These are phyloP conservation scores for Phytophthora brassicae DNA, from an alignment of 352 stramenopile genomes.

Conservation along the genomic window DNA sequence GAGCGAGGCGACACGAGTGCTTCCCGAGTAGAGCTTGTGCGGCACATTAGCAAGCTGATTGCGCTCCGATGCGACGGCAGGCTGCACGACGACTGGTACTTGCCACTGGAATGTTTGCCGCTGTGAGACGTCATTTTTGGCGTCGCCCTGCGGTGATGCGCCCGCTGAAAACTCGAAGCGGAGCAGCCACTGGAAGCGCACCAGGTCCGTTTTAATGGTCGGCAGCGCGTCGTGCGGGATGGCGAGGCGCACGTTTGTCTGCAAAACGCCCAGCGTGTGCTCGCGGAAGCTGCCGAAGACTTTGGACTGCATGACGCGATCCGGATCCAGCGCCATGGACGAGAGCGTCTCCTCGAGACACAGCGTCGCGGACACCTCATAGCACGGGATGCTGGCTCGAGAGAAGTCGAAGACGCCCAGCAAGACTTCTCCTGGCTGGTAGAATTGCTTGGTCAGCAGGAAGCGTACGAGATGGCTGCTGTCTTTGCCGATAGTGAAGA, in stretches of 20 bases:
- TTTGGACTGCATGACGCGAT: constrained; percentile 57
- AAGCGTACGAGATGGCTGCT: constrained; percentile 61
- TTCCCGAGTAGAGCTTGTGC: constrained; percentile 56
- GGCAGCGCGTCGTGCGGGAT: constrained; percentile 60
- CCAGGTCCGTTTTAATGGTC: constrained; percentile 60
- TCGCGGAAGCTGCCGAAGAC: constrained; percentile 49
- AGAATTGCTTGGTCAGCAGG: constrained; percentile 63
- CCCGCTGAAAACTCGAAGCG: constrained; percentile 62
- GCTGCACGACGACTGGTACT: constrained; percentile 50
- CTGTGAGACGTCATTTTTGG: neutral
- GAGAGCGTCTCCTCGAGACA: constrained; percentile 55
- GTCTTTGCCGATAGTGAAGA: constrained; percentile 75
- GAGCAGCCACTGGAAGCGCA: constrained; percentile 61
- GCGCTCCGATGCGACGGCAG: constrained; percentile 29
- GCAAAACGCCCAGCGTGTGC: constrained; percentile 42
- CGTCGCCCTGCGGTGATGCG: neutral
- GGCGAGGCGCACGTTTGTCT: constrained; percentile 59
- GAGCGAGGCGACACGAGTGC: constrained; percentile 32
- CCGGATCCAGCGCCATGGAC: constrained; percentile 54
- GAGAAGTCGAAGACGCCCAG: constrained; percentile 66
- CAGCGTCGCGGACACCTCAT: constrained; percentile 48
- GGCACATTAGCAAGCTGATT: constrained; percentile 53
- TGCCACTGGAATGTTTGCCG: constrained; percentile 59
- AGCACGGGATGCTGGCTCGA: constrained; percentile 51
- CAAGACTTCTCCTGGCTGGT: constrained; percentile 59